Percentiles rank a stretch among this genome's conserved stretches.
These are phyloP conservation scores for Tieghemiomyces parasiticus DNA, from an alignment of 192 early-diverging fungal genomes.

Conservation along the genomic window DNA sequence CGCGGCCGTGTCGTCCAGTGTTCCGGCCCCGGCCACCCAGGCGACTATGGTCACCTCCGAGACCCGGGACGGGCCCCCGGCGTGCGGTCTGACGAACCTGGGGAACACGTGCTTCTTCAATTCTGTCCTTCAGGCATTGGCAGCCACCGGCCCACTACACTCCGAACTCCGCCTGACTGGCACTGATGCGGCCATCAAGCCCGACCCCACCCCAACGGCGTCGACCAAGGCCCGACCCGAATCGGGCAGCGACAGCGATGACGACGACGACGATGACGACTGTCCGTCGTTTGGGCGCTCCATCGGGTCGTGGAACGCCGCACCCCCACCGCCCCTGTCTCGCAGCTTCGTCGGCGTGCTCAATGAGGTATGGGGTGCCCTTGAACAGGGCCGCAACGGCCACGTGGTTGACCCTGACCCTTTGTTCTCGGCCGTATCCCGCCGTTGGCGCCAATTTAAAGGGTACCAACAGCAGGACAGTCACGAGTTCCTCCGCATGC, in stretches of 20 bases:
- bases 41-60: neutral
- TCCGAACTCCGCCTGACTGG: neutral
- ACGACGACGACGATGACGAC: no score
- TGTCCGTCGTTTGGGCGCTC: no score
- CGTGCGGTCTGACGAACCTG: slow-evolving; percentile 47
- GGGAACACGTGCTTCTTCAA: slow-evolving; percentile 79
- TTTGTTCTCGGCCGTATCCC: slow-evolving; percentile 37
- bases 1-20: neutral
- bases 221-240: no score
- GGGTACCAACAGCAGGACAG: slow-evolving; percentile 49
- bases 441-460: slow-evolving; percentile 41
- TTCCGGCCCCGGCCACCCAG: neutral
- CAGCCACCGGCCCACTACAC: slow-evolving; percentile 6
- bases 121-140: slow-evolving; percentile 37
- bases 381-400: neutral
- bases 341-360: neutral
- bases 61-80: neutral
- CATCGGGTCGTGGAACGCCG: no score
- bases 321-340: neutral
- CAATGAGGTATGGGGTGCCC: neutral
- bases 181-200: no score
- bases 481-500: slow-evolving; percentile 50
- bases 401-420: slow-evolving; percentile 32
- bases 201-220: no score
- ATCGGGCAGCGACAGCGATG: no score